These are phyloP conservation scores for Protomyces inouyei DNA, from an alignment of 1,139 yeast species.

Conservation along the genomic window DNA sequence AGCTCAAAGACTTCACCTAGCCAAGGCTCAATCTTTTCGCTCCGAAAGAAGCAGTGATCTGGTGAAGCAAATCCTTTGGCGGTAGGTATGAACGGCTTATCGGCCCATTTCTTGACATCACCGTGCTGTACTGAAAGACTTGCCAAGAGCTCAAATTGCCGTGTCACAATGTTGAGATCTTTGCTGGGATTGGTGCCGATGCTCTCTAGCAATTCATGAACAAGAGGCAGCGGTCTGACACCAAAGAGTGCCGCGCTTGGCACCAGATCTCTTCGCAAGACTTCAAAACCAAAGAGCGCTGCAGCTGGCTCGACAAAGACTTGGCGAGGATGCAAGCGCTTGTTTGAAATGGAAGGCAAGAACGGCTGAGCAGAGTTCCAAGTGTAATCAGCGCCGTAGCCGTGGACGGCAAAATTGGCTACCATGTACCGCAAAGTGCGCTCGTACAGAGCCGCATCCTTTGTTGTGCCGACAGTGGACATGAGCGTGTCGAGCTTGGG, in stretches of 20 bases:
- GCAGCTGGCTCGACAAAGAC: constrained; percentile 30
- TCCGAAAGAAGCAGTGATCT: constrained; percentile 23
- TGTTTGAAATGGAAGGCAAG: constrained; percentile 30
- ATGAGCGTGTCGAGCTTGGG: constrained; percentile 35
- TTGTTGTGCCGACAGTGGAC: constrained; percentile 34
- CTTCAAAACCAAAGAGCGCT: constrained; percentile 38
- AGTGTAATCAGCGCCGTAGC: constrained; percentile 32
- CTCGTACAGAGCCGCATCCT: constrained; percentile 31
- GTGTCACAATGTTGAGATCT: constrained; percentile 33
- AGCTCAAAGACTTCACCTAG: constrained; percentile 39
- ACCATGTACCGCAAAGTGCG: constrained; percentile 38
- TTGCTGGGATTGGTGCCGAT: constrained; percentile 38
- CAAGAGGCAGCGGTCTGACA: constrained; percentile 38
- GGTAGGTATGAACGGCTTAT: constrained; percentile 38
- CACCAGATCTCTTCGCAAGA: constrained; percentile 35
- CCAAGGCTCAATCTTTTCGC: constrained; percentile 31
- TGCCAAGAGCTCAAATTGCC: constrained; percentile 39
- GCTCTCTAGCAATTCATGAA: constrained; percentile 32
- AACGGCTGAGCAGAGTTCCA: constrained; percentile 22
- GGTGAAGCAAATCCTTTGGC: constrained; percentile 23
- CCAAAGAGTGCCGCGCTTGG: constrained; percentile 40
- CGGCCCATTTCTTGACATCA: constrained; percentile 33
- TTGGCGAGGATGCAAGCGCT: constrained; percentile 13
- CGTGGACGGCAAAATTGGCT: constrained; percentile 35
- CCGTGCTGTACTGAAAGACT: constrained; percentile 33